Percentiles rank a stretch among this genome's conserved stretches.
Conservation (phyloP, 1,139 yeast species). For the Pichia kudriavzevii region DNA sequence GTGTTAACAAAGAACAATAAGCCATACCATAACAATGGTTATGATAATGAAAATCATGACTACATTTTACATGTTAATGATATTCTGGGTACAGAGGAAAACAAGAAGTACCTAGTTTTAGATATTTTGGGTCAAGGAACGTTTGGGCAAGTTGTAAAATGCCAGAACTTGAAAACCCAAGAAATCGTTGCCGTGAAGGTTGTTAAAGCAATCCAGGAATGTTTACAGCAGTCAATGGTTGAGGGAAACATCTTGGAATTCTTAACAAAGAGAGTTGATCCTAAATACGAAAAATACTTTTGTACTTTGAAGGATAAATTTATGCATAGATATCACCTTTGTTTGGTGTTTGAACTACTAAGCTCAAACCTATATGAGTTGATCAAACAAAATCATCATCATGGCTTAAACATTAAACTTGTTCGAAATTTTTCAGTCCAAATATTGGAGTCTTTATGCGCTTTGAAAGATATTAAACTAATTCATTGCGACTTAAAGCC, state of each 20-base stretch:
- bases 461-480: slow-evolving; percentile 73
- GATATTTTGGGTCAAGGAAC: slow-evolving; percentile 95
- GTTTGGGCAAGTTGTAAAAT: slow-evolving; percentile 96
- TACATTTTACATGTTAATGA: slow-evolving; percentile 92
- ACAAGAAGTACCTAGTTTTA: slow-evolving; percentile 76
- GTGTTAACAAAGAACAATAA: slow-evolving; percentile 91
- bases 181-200: slow-evolving; percentile 93
- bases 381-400: slow-evolving; percentile 87
- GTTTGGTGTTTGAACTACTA: slow-evolving; percentile 83
- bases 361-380: slow-evolving; percentile 87
- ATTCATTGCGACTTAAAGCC: slow-evolving; percentile 97
- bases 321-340: slow-evolving; percentile 85
- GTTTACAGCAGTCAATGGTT: slow-evolving; percentile 82
- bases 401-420: slow-evolving; percentile 76
- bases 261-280: slow-evolving; percentile 66
- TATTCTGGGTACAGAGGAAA: slow-evolving; percentile 81
- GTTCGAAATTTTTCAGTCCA: slow-evolving; percentile 77
- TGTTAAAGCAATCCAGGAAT: slow-evolving; percentile 87
- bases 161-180: slow-evolving; percentile 84
- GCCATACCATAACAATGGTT: slow-evolving; percentile 73
- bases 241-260: slow-evolving; percentile 84
- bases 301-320: slow-evolving; percentile 79
- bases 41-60: slow-evolving; percentile 83
- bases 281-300: slow-evolving; percentile 63
- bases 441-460: slow-evolving; percentile 69